A percentile compares a stretch with the other conserved stretches of the same genome.
phyloP scores from a whole-genome alignment of 2,329 filamentous ascomycete species.

The Exophiala calicioides region DNA sequence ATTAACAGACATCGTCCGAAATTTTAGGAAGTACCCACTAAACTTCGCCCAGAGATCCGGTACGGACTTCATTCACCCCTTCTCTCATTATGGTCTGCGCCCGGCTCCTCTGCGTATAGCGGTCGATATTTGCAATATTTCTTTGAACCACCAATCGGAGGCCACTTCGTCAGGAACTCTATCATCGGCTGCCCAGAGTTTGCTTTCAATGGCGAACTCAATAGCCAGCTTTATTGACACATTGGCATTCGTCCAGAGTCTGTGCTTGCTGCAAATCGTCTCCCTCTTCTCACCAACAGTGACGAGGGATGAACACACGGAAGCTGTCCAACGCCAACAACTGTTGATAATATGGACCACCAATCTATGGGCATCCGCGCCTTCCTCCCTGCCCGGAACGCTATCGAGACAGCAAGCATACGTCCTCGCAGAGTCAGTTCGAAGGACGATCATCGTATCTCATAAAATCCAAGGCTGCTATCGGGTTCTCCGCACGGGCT shows the following conservation, averaged over 20 bases:
- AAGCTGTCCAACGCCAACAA: background rate
- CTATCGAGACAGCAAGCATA: constrained; percentile 1
- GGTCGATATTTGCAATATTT: background rate
- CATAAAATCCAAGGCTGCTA: background rate
- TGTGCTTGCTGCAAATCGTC: constrained; percentile 4
- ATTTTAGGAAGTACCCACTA: background rate
- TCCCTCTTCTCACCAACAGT: constrained; percentile 2
- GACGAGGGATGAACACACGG: background rate
- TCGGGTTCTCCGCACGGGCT: background rate
- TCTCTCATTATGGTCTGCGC: background rate
- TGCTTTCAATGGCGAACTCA: background rate
- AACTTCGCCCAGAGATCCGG: background rate
- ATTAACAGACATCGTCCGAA: background rate
- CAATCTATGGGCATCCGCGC: background rate
- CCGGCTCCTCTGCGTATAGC: background rate
- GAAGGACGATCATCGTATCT: background rate
- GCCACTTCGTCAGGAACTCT: background rate
- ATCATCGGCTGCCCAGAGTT: background rate
- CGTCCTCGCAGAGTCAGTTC: background rate
- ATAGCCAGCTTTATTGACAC: background rate
- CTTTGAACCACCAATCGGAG: background rate
- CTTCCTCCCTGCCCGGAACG: background rate
- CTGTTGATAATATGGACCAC: constrained; percentile 1
- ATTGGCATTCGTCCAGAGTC: constrained; percentile 1
- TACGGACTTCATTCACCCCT: background rate